Percentiles rank a stretch among this genome's conserved stretches.
Evolutionary conservation across 106 monocot species (phyloP).

Genomic region (Phalaenopsis aphrodite): DNA sequence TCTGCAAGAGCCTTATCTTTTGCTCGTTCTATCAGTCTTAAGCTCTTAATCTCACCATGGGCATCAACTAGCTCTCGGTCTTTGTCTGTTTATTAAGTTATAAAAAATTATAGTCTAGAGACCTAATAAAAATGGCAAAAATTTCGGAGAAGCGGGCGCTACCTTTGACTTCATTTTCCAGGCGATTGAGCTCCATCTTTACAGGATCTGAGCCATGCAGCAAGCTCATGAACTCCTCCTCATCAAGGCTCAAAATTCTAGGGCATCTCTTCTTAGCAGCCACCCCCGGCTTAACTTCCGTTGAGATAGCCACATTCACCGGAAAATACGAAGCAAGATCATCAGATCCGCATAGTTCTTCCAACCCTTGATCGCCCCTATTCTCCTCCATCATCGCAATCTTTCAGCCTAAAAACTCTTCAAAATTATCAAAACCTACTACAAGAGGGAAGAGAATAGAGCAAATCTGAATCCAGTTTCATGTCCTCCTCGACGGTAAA

Average conservation of each 20-base stretch:
- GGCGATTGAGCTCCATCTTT: constrained; percentile 75
- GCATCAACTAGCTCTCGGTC: constrained; percentile 63
- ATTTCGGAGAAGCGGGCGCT: background rate
- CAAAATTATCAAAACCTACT: background rate
- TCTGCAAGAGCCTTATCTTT: constrained; percentile 79
- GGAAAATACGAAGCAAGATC: background rate
- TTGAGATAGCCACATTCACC: background rate
- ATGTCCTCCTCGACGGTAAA: background rate
- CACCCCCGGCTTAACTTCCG: background rate
- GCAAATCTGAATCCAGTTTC: background rate
- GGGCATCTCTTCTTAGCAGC: constrained; percentile 26
- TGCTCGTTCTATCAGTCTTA: constrained; percentile 58
- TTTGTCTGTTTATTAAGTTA: constrained; percentile 37
- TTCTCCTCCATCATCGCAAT: constrained; percentile 10
- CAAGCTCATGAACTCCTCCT: constrained; percentile 50
- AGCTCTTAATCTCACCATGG: constrained; percentile 60
- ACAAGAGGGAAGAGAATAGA: too few species aligned
- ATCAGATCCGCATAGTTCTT: constrained; percentile 5
- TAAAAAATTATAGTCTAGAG: background rate
- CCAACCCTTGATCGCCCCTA: background rate
- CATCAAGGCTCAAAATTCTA: constrained; percentile 34
- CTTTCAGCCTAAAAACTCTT: background rate
- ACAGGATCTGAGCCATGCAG: constrained; percentile 74
- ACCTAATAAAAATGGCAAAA: background rate
- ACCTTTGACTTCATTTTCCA: constrained; percentile 64